These are phyloP conservation scores for Elongisporangium senticosum DNA, from an alignment of 352 stramenopile species.

Conservation along the genomic window DNA sequence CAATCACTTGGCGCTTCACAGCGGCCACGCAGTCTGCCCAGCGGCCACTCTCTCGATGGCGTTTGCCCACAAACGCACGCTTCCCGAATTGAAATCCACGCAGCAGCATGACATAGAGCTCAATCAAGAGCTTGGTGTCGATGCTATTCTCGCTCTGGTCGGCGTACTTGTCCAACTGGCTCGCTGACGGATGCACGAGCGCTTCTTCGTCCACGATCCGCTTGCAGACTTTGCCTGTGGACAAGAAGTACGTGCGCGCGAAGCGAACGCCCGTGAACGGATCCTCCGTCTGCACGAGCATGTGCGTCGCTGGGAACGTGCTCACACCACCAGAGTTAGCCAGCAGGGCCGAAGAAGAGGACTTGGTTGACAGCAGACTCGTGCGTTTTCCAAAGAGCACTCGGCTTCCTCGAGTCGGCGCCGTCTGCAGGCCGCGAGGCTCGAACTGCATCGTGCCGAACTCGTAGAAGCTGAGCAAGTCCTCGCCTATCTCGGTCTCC, in stretches of 20 bases:
- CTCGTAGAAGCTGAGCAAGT: conserved; percentile 73
- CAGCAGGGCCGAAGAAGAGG: conserved; percentile 31
- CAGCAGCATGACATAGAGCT: conserved; percentile 32
- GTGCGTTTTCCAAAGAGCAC: conserved; percentile 64
- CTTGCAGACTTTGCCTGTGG: conserved; percentile 41
- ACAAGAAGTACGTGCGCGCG: conserved; percentile 62
- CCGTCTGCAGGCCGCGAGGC: conserved; percentile 22
- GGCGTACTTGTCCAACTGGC: conserved; percentile 10
- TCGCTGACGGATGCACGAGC: conserved; percentile 26
- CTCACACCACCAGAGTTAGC: conserved; percentile 18
- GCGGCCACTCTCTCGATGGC: not conserved
- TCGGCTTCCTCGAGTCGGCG: conserved; percentile 32
- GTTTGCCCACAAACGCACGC: conserved; percentile 13
- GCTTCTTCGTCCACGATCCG: conserved; percentile 60
- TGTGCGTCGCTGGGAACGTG: conserved; percentile 41
- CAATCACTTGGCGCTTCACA: conserved; percentile 14
- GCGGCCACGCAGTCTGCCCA: conserved; percentile 17
- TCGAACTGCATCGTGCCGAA: conserved; percentile 72
- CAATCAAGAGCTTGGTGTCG: conserved; percentile 29
- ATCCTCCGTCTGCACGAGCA: conserved; percentile 65
- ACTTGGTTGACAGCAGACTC: conserved; percentile 13
- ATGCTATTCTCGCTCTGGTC: conserved; percentile 5
- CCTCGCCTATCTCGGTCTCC: conserved; percentile 55
- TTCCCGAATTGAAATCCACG: conserved; percentile 26
- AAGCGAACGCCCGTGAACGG: conserved; percentile 64